Evolutionary conservation across 1,284 basidiomycete species (phyloP).

Genomic region (Earliella scabrosa): DNA sequence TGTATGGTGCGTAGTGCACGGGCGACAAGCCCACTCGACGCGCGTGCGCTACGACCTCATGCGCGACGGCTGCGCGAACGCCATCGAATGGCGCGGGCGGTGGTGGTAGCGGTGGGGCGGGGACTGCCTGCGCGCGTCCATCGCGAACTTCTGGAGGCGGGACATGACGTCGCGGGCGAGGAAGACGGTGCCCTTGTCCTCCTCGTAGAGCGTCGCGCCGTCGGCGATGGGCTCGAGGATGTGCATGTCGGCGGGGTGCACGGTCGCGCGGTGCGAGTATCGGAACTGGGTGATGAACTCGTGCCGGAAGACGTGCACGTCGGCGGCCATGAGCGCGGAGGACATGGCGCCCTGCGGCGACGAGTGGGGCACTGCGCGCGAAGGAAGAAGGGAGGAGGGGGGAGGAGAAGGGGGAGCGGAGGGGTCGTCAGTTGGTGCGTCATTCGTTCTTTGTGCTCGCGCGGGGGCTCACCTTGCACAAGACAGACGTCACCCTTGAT

Average conservation of each 20-base stretch:
- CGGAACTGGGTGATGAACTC: constrained; percentile 48
- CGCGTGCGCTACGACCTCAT: not conserved
- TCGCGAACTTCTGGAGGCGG: constrained; percentile 44
- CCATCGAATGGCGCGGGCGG: constrained; percentile 6
- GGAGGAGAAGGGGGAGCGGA: not conserved
- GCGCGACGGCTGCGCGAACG: not conserved
- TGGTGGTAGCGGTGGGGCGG: not conserved
- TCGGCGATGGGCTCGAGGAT: constrained; percentile 60
- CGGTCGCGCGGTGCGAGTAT: constrained; percentile 39
- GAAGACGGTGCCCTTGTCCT: constrained; percentile 66
- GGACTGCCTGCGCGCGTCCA: constrained; percentile 15
- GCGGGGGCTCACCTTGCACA: constrained; percentile 38
- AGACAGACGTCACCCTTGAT: constrained; percentile 40
- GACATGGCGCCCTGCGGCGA: constrained; percentile 25
- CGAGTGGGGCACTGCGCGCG: constrained; percentile 20
- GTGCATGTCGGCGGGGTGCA: constrained; percentile 50
- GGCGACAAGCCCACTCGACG: no score
- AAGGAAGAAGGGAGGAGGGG: no score
- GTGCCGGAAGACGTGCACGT: constrained; percentile 42
- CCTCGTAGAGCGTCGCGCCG: constrained; percentile 55
- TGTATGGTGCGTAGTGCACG: no score
- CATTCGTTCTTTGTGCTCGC: not conserved
- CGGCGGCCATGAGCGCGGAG: constrained; percentile 38
- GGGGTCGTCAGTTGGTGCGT: constrained; percentile 4
- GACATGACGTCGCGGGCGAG: constrained; percentile 61